Evolutionary conservation across 768 basidiomycete species (phyloP), one percentile per base, ranked within the genome.

Genomic region (Tubosaeta sp.): DNA sequence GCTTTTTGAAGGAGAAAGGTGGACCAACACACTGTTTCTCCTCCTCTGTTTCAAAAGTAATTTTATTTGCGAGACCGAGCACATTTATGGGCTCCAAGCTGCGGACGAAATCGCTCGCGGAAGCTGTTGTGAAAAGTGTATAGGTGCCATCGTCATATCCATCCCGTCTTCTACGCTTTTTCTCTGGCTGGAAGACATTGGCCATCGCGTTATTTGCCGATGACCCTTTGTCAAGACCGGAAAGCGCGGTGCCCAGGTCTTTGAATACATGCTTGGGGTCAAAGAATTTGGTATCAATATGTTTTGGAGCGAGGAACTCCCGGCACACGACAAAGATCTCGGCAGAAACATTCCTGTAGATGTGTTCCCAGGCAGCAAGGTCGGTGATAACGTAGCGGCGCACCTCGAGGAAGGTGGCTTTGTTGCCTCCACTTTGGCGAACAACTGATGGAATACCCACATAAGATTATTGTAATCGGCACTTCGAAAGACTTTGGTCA

Each of bases 241-340:
- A 65, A 25, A 74, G 59, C 6, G 74, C 61, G 0, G 82, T 73
- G 14, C 83, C 74, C 19, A 91, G 74, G 46, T 97, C 95, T 69
- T 97, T 95, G 80, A 99, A 99, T 57, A 99, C 97, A 65, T 97
- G 92, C 66, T 85, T 91, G 4, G 95, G 91, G 67, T 97, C 95
- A 56, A 99, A 84, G 72, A 99, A 97, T 72, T 95, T 97, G 13
- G 95, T 94, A 65, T 99, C 97, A 61, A 99, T 95, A 61, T 87
- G 80, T 70, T 91, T 93, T 3, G 97, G 97, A 9, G 95, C 93
- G 52, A 91, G 80, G 74, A 92, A 99, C 52, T 91, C 91, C 51
- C 86, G 87, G 71, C 97, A 99, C 46, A 97, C 91, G 61, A 99
- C 97, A 77, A 99, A 99, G 66, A 99, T 99, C 72, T 99, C 97